Evolutionary conservation across 164 flowering plant species (phyloP).

Genomic region (Aristolochia fimbriata): DNA sequence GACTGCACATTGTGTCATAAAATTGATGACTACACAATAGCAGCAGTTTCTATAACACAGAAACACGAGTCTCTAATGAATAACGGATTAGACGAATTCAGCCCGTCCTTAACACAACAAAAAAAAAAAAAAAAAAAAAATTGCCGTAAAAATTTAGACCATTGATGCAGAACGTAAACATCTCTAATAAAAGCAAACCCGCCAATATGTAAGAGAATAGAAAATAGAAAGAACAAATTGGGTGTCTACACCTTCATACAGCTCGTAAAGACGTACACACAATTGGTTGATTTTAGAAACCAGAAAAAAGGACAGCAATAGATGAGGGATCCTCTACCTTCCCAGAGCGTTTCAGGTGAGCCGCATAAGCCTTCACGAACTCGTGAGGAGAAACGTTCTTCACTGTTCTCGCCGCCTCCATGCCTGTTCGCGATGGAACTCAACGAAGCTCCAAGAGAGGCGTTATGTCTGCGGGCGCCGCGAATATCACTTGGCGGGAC

Average conservation of each 20-base stretch:
- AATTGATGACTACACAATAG: too few relatives aligned
- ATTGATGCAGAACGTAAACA: background rate
- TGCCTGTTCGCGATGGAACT: background rate
- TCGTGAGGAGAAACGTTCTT: conserved; percentile 55
- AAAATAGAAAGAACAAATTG: background rate
- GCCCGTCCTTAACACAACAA: too few relatives aligned
- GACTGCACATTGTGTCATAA: too few relatives aligned
- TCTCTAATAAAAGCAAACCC: background rate
- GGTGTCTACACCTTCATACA: background rate
- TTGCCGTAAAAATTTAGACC: too few relatives aligned
- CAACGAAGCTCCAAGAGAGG: too few relatives aligned
- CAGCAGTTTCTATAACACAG: too few relatives aligned
- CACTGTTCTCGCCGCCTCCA: conserved; percentile 32
- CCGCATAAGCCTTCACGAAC: conserved; percentile 32
- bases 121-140: too few relatives aligned
- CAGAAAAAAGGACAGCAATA: background rate
- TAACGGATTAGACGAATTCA: too few relatives aligned
- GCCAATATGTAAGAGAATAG: background rate
- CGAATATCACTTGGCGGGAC: too few relatives aligned
- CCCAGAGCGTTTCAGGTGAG: conserved; percentile 51
- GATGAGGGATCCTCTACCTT: conserved; percentile 21
- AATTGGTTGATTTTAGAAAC: background rate
- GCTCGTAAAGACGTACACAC: background rate
- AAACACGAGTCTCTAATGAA: too few relatives aligned
- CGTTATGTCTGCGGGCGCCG: too few relatives aligned